Conservation (phyloP, 495 filamentous ascomycete genomes). For the Jackrogersella multiformis region DNA sequence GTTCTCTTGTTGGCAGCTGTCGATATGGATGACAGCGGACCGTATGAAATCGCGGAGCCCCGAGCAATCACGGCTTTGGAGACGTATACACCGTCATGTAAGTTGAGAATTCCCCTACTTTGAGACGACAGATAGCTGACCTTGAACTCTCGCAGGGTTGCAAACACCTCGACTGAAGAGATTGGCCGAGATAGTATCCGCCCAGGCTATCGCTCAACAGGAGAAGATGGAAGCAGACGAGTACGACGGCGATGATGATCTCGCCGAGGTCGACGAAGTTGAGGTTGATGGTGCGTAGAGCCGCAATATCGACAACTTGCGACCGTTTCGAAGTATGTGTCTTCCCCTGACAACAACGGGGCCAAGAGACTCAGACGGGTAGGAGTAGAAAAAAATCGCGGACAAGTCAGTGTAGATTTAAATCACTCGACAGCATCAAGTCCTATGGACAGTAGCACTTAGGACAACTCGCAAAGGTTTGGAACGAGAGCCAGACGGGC, state of each 20-base stretch:
- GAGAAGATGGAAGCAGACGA: constrained; percentile 73
- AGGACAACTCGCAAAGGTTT: background rate
- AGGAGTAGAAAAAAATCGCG: background rate
- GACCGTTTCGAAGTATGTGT: constrained; percentile 26
- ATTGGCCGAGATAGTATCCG: constrained; percentile 95
- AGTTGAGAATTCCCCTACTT: constrained; percentile 46
- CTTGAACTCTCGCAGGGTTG: constrained; percentile 68
- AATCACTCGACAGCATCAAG: constrained; percentile 8
- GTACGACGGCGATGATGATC: constrained; percentile 53
- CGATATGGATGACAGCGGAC: constrained; percentile 99
- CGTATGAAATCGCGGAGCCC: constrained; percentile 98
- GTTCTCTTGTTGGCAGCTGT: constrained; percentile 91
- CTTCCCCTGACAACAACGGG: constrained; percentile 18
- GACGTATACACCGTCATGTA: constrained; percentile 96
- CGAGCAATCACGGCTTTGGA: constrained; percentile 94
- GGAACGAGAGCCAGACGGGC: constrained; percentile 13
- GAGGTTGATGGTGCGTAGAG: constrained; percentile 43
- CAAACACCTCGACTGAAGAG: constrained; percentile 95
- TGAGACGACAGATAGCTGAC: constrained; percentile 21
- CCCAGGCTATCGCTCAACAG: constrained; percentile 93
- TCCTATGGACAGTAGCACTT: background rate
- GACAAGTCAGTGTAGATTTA: constrained; percentile 8
- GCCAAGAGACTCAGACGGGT: constrained; percentile 7
- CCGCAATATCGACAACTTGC: constrained; percentile 38
- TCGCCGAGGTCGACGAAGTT: constrained; percentile 57